A percentile compares a stretch with the other conserved stretches of the same genome.
These are phyloP conservation scores for Dendryphion nanum DNA, from an alignment of 2,329 filamentous ascomycete genomes.

Conservation along the genomic window DNA sequence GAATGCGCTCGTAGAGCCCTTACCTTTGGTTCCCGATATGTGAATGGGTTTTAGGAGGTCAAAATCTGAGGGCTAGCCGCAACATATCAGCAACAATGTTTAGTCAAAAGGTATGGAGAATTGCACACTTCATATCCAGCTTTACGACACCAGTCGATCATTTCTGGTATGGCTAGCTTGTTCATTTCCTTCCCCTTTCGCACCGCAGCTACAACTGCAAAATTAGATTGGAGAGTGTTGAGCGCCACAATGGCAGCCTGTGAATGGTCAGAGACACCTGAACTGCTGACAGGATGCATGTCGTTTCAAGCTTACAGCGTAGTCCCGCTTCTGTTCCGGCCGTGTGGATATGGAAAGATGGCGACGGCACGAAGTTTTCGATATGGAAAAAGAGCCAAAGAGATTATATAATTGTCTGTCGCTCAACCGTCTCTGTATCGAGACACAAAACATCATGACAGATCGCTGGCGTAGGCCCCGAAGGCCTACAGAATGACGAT, in stretches of 20 bases:
- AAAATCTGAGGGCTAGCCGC: constrained; percentile 58
- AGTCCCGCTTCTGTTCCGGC: constrained; percentile 36
- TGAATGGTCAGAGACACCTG: constrained; percentile 12
- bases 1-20: constrained; percentile 84
- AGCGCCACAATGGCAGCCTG: constrained; percentile 71
- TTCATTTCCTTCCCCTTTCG: constrained; percentile 74
- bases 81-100: not conserved
- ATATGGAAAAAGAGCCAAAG: too few species aligned
- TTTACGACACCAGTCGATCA: constrained; percentile 72
- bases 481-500: too few species aligned
- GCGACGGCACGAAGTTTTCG: too few species aligned
- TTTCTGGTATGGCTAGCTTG: constrained; percentile 74
- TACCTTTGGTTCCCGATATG: constrained; percentile 91
- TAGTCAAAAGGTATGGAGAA: not conserved
- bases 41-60: constrained; percentile 67
- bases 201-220: constrained; percentile 72
- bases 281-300: not conserved
- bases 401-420: too few species aligned
- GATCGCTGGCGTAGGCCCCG: too few species aligned
- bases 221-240: constrained; percentile 77
- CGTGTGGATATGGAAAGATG: too few species aligned
- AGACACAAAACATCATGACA: too few species aligned
- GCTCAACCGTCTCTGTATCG: too few species aligned
- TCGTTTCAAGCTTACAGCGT: constrained; percentile 23
- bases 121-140: constrained; percentile 70